Evolutionary conservation across 306 rosid species (phyloP).

Genomic region (Quercus glauca): DNA sequence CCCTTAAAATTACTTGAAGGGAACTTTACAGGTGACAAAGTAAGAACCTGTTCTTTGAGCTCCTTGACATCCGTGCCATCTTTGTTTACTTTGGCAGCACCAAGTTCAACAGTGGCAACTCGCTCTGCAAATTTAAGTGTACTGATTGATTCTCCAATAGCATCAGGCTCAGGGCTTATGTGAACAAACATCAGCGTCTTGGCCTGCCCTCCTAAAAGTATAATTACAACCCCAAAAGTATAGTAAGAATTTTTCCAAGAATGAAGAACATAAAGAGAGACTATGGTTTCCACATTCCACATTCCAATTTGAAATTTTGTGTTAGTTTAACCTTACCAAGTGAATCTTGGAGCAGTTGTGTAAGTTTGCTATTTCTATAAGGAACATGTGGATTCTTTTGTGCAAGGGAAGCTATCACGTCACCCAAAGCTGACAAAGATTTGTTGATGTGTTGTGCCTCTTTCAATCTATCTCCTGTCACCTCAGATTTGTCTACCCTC

Average conservation of each 20-base stretch:
- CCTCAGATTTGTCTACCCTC: slow-evolving; percentile 96
- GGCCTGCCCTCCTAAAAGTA: slow-evolving; percentile 81
- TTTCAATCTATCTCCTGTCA: slow-evolving; percentile 89
- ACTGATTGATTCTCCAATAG: slow-evolving; percentile 79
- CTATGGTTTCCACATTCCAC: not conserved
- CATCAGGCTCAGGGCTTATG: slow-evolving; percentile 86
- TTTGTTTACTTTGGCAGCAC: slow-evolving; percentile 91
- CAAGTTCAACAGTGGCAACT: slow-evolving; percentile 94
- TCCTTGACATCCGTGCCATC: slow-evolving; percentile 79
- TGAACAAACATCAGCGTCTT: slow-evolving; percentile 97
- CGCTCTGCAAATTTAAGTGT: slow-evolving; percentile 95
- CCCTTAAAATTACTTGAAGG: slow-evolving; percentile 14
- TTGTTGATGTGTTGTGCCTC: slow-evolving; percentile 95
- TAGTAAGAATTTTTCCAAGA: slow-evolving; percentile 1
- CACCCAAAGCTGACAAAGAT: slow-evolving; percentile 96
- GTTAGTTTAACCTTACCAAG: slow-evolving; percentile 59
- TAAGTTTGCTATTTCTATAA: slow-evolving; percentile 93
- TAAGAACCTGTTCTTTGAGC: slow-evolving; percentile 84
- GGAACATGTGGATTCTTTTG: slow-evolving; percentile 95
- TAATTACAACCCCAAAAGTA: slow-evolving; percentile 19
- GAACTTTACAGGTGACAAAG: slow-evolving; percentile 3
- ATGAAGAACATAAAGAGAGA: not conserved
- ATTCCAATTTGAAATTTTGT: not conserved
- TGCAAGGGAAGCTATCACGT: slow-evolving; percentile 94
- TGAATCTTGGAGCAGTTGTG: slow-evolving; percentile 95